Evolutionary conservation across 495 filamentous ascomycete genomes (phyloP).

Genomic region (Aspergillus sclerotiicarbonarius): DNA sequence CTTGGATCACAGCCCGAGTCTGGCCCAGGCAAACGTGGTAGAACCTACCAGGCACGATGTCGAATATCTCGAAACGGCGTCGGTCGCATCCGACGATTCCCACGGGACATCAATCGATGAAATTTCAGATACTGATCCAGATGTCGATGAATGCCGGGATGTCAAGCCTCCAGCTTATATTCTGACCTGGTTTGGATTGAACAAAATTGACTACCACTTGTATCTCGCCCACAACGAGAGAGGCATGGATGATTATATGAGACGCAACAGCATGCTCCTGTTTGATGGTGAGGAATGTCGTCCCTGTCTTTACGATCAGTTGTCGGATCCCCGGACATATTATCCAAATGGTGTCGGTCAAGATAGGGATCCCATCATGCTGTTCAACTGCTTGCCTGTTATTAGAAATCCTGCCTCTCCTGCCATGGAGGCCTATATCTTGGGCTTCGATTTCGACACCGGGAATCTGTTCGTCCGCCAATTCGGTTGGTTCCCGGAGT

Average conservation of each 20-base stretch:
- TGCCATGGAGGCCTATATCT: constrained; percentile 23
- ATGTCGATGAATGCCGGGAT: not conserved
- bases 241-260: constrained; percentile 10
- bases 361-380: constrained; percentile 15
- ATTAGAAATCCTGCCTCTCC: constrained; percentile 13
- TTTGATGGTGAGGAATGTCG: constrained; percentile 27
- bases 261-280: constrained; percentile 23
- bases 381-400: constrained; percentile 33
- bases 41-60: not conserved
- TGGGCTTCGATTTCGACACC: constrained; percentile 29
- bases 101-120: not conserved
- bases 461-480: constrained; percentile 28
- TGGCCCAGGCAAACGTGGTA: not conserved
- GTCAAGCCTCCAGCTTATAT: constrained; percentile 10
- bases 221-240: constrained; percentile 30
- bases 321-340: constrained; percentile 15
- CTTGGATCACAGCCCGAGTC: not conserved
- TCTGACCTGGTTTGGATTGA: constrained; percentile 29
- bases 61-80: not conserved
- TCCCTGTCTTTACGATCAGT: constrained; percentile 22
- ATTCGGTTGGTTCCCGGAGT: constrained; percentile 26
- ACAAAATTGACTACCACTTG: constrained; percentile 35
- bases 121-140: not conserved
- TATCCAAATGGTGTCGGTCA: constrained; percentile 8
- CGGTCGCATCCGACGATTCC: not conserved